Percentiles rank a stretch among this genome's conserved stretches.
Evolutionary conservation across 148 eudicot species (phyloP).

Genomic region (Camellia lanceoleosa): DNA sequence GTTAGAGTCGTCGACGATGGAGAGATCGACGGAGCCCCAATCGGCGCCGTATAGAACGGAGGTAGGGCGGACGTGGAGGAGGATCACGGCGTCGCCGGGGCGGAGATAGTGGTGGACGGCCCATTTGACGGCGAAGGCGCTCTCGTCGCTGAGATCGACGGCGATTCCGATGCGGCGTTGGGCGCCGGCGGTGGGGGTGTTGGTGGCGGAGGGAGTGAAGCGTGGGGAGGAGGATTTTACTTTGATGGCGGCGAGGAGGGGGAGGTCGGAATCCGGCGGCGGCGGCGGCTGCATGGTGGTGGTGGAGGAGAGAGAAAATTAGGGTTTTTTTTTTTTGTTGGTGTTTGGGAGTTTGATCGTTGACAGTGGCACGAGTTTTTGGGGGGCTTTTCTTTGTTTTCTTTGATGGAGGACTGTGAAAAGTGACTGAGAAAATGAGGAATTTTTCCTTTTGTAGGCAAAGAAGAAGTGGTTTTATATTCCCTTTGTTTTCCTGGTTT

Average conservation of each 20-base stretch:
- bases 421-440: neutral
- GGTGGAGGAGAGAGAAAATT: neutral
- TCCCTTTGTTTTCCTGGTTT: neutral
- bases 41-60: slow-evolving; percentile 29
- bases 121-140: slow-evolving; percentile 27
- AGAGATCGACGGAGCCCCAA: slow-evolving; percentile 23
- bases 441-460: neutral
- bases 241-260: slow-evolving; percentile 11
- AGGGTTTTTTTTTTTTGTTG: neutral
- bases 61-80: slow-evolving; percentile 23
- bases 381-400: neutral
- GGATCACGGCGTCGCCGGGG: slow-evolving; percentile 23
- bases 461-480: neutral
- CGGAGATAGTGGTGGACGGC: slow-evolving; percentile 24
- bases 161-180: slow-evolving; percentile 25
- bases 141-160: slow-evolving; percentile 22
- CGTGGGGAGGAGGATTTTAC: slow-evolving; percentile 16
- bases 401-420: too few species aligned
- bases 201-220: slow-evolving; percentile 13
- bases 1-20: slow-evolving; percentile 13
- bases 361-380: neutral
- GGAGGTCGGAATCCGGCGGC: slow-evolving; percentile 16
- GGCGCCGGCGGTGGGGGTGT: slow-evolving; percentile 20
- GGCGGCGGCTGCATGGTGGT: slow-evolving; percentile 13
- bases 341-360: neutral